These are phyloP conservation scores for Picochlorum sp. DNA, from an alignment of 139 green algal species.

Conservation along the genomic window DNA sequence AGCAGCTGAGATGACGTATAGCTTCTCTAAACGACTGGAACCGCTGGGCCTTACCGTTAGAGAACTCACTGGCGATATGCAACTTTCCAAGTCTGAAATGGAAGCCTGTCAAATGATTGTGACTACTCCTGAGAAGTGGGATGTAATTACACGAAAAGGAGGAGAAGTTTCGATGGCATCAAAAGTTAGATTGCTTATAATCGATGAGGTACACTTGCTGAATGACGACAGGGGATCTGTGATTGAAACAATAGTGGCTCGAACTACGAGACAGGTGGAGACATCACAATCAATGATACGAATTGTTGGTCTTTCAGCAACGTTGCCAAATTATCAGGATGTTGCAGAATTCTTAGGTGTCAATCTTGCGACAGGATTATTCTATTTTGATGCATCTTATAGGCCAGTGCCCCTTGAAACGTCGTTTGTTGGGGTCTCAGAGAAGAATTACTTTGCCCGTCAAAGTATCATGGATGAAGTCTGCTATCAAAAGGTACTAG, in stretches of 20 bases:
- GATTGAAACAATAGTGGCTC: constrained; percentile 94
- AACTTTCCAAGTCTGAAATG: constrained; percentile 92
- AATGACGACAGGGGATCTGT: constrained; percentile 95
- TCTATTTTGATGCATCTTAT: constrained; percentile 93
- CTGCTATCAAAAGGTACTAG: constrained; percentile 78
- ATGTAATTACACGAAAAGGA: constrained; percentile 98
- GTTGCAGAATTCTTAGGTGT: constrained; percentile 88
- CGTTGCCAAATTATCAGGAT: constrained; percentile 94
- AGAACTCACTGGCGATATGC: constrained; percentile 93
- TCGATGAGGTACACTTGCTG: constrained; percentile 85
- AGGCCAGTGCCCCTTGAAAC: constrained; percentile 89
- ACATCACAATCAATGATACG: constrained; percentile 94
- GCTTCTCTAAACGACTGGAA: constrained; percentile 74
- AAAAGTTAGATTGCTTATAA: constrained; percentile 84
- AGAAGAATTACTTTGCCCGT: constrained; percentile 69
- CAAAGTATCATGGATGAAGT: constrained; percentile 82
- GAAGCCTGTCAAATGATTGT: constrained; percentile 97
- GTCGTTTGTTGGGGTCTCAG: constrained; percentile 83
- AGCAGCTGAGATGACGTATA: constrained; percentile 75
- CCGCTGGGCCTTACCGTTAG: constrained; percentile 70
- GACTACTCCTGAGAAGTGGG: constrained; percentile 99
- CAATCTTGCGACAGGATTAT: constrained; percentile 62
- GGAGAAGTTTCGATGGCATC: constrained; percentile 60
- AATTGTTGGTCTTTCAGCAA: constrained; percentile 95
- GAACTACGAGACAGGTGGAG: constrained; percentile 91